These are phyloP conservation scores for Kalanchoe fedtschenkoi DNA, from an alignment of 164 flowering plant genomes.

Conservation along the genomic window DNA sequence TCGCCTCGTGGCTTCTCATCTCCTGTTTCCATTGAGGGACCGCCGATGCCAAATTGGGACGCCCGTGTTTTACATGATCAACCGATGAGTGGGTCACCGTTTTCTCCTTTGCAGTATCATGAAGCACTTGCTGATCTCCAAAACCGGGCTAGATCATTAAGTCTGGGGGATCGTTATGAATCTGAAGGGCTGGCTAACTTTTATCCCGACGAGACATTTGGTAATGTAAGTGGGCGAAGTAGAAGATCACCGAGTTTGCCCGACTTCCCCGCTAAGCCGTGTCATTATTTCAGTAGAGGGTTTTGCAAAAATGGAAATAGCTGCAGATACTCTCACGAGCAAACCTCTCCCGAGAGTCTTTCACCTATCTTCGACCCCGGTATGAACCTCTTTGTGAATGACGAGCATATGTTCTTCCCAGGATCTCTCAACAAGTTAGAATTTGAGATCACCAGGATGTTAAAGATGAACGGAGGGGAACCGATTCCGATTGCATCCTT, in stretches of 20 bases:
- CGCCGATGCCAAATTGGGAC: constrained; percentile 18
- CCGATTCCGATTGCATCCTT: constrained; percentile 85
- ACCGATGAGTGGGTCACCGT: too few relatives aligned
- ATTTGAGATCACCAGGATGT: constrained; percentile 55
- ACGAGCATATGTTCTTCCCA: constrained; percentile 43
- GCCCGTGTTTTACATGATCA: constrained; percentile 21
- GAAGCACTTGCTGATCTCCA: constrained; percentile 32
- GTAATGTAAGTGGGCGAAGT: constrained; percentile 21
- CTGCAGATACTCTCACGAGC: constrained; percentile 70
- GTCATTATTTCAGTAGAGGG: constrained; percentile 69
- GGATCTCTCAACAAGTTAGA: constrained; percentile 72
- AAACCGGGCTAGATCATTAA: constrained; percentile 28
- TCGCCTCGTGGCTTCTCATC: too few relatives aligned
- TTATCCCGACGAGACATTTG: constrained; percentile 30
- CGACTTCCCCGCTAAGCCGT: constrained; percentile 37
- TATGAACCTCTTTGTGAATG: constrained; percentile 23
- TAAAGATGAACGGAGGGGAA: constrained; percentile 52
- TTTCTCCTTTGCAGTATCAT: constrained; percentile 13
- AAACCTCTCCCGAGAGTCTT: constrained; percentile 27
- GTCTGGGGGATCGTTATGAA: constrained; percentile 45
- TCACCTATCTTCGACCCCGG: constrained; percentile 23
- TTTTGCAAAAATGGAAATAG: constrained; percentile 71
- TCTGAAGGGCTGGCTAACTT: constrained; percentile 18
- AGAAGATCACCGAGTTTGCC: constrained; percentile 32
- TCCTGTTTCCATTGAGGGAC: too few relatives aligned